Base-by-base conservation (phyloP, 2,329 filamentous ascomycete genomes). In the Orbilia javanica region DNA sequence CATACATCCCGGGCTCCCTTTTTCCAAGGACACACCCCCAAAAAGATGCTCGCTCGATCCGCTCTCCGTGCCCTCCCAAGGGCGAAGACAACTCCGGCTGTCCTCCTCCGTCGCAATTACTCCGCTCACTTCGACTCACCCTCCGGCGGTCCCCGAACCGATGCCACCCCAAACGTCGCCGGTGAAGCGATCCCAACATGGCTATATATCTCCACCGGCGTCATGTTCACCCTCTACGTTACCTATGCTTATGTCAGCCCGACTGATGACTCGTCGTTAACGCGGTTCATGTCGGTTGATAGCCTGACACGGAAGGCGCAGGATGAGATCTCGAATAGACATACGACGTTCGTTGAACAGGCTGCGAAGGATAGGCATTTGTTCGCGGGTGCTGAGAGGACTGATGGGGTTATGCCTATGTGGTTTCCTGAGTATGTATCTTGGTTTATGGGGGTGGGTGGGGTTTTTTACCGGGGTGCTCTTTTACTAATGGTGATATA, bases 261-360 rank as follows among this genome's bases (percentile, higher is more conserved):
- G 4, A 67, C 74, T 22, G 67, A 71, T 31, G 63, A 53, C 39
- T 67, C 74, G 7, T 31, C 62, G 20, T 46, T 78, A 13, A 67
- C 74, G 18, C 31, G 46, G 66, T 71, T 36, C 3, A 34, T 78
- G 50, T 72, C 74, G 22, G 46, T 34, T 8, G 62, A 62, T 48
- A 48, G 13, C 8, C 27, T 42, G 31, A 48, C 44, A 25, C 29
- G 62, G 27, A 63, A 78, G 52, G 67, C 62, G 20, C 60, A 78
- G 44, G 74, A 72, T 52, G 74, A 78, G 74, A 78, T 71, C 25
- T 67, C 74, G 53, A 78, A 78, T 46, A n/a, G 74, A 52, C 74
- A 78, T 44, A 72, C 67, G 10, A 36, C 15, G 22, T 68, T 72
- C 48, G 67, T 78, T 2, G 74, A 78, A 31, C 74, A 78, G 74